Conservation (phyloP, 2,329 filamentous ascomycete species). For the Claviceps purpurea region DNA sequence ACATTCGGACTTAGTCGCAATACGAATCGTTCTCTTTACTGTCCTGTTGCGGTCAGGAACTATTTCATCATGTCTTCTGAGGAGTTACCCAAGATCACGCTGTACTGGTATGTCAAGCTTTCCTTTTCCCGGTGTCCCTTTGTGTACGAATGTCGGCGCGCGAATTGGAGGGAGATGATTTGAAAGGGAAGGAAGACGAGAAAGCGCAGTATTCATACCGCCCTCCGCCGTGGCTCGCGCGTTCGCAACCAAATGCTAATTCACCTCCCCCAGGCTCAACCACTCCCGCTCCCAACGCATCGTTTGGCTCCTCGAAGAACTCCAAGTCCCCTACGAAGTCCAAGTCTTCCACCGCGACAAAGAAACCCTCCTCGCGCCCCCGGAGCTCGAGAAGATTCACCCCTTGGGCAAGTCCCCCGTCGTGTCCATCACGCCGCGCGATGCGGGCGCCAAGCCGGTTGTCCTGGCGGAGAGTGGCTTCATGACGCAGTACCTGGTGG, state of each 20-base stretch:
- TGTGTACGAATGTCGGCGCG: not conserved
- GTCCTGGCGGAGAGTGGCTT: slow-evolving; percentile 71
- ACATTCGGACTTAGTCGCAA: not conserved
- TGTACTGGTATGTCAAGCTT: slow-evolving; percentile 43
- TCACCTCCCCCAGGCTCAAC: slow-evolving; percentile 51
- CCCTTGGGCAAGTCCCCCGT: slow-evolving; percentile 80
- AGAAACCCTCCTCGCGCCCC: slow-evolving; percentile 54
- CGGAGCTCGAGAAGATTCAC: slow-evolving; percentile 64
- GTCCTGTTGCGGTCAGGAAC: not conserved
- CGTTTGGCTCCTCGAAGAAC: slow-evolving; percentile 75
- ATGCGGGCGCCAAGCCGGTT: slow-evolving; percentile 26
- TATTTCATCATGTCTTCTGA: not conserved
- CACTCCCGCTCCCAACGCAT: slow-evolving; percentile 72
- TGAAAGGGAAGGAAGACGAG: too few species aligned
- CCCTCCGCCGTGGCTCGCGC: not conserved
- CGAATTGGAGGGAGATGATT: too few species aligned
- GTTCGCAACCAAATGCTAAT: not conserved
- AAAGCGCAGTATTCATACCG: too few species aligned
- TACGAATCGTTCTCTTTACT: not conserved
- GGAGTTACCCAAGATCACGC: slow-evolving; percentile 38
- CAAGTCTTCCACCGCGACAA: slow-evolving; percentile 61
- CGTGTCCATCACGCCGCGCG: slow-evolving; percentile 45
- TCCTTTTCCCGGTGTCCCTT: not conserved
- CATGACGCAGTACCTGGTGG: slow-evolving; percentile 71
- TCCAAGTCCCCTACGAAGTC: slow-evolving; percentile 65